These are phyloP conservation scores for Brassica juncea DNA, from an alignment of 345 rosid species.

Conservation along the genomic window DNA sequence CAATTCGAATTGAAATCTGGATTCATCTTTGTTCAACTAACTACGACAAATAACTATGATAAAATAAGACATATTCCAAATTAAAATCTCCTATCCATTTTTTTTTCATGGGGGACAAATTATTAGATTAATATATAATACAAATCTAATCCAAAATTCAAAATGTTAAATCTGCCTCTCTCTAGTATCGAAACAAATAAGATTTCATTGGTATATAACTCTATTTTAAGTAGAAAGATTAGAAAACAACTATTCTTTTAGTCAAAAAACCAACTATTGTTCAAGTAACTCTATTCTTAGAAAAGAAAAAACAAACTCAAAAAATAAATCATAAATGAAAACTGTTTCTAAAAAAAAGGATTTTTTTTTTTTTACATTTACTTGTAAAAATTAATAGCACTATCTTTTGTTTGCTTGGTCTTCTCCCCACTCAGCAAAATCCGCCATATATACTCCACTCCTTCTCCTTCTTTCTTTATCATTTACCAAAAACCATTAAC, in stretches of 20 bases:
- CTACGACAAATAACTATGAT: background rate
- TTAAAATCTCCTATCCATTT: background rate
- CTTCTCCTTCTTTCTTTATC: conserved; percentile 8
- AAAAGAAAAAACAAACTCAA: background rate
- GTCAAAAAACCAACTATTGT: background rate
- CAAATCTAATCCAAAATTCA: background rate
- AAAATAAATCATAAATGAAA: background rate
- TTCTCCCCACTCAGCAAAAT: background rate
- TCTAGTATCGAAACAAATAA: background rate
- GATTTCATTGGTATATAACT: background rate
- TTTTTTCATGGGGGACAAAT: background rate
- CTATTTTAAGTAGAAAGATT: background rate
- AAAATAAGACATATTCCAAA: background rate
- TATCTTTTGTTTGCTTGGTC: conserved; percentile 8
- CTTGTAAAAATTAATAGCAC: background rate
- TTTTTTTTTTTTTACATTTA: background rate
- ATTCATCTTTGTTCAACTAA: background rate
- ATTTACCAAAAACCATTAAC: conserved; percentile 17
- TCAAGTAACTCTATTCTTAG: conserved; percentile 8
- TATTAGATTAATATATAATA: background rate
- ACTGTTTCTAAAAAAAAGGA: background rate
- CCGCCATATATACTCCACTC: conserved; percentile 21
- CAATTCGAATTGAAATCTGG: background rate
- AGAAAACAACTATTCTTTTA: background rate
- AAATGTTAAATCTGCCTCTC: background rate